phyloP scores from a whole-genome alignment of 2,329 filamentous ascomycete genomes.

The Fusarium graminum region DNA sequence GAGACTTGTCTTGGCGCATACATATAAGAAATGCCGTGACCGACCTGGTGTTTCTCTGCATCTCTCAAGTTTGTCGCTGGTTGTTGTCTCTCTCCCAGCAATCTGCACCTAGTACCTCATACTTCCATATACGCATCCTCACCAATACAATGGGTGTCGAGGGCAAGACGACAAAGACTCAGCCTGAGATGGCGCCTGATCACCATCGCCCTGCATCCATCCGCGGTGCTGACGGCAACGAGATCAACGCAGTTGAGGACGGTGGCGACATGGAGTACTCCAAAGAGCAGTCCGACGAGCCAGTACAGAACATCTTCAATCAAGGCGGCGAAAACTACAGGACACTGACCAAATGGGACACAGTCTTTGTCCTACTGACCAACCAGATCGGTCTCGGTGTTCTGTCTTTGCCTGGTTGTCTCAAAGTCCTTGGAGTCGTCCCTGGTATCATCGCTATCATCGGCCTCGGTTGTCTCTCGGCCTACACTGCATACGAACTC shows the following conservation, averaged over 20 bases:
- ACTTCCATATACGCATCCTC: not conserved
- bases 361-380: conserved; percentile 48
- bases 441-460: conserved; percentile 77
- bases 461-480: conserved; percentile 73
- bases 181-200: conserved; percentile 26
- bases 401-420: conserved; percentile 78
- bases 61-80: conserved; percentile 13
- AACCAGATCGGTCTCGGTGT: conserved; percentile 52
- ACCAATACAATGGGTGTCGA: conserved; percentile 20
- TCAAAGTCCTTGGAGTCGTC: conserved; percentile 74
- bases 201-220: conserved; percentile 23
- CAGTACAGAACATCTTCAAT: conserved; percentile 46
- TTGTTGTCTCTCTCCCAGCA: not conserved
- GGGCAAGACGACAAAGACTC: conserved; percentile 30
- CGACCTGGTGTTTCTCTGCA: conserved; percentile 12
- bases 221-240: conserved; percentile 26
- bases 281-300: conserved; percentile 39
- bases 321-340: conserved; percentile 50
- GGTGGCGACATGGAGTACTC: conserved; percentile 21
- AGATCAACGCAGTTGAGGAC: conserved; percentile 32
- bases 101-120: not conserved
- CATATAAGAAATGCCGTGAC: conserved; percentile 25
- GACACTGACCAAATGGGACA: conserved; percentile 47
- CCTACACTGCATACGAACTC: conserved; percentile 60
- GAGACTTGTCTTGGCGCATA: conserved; percentile 33